Conservation (phyloP, 176 grass and related monocot species). For the Carex myosuroides region DNA sequence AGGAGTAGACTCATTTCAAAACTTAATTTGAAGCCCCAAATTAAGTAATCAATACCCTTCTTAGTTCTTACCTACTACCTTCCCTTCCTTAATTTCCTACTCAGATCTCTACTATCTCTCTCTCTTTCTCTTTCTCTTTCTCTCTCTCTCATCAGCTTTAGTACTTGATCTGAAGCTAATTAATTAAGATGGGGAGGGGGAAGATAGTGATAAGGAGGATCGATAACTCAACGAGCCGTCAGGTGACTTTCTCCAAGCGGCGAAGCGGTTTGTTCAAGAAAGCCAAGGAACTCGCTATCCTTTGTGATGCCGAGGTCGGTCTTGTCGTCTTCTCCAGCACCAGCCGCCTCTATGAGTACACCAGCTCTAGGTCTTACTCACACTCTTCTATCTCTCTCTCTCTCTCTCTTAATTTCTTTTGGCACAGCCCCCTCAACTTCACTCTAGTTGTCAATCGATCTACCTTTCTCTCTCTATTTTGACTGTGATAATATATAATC, state of each 20-base stretch:
- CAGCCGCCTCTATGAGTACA: constrained; percentile 63
- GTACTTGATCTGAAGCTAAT: not conserved
- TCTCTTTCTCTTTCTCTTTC: not conserved
- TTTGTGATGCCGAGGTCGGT: constrained; percentile 89
- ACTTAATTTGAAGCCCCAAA: constrained; percentile 10
- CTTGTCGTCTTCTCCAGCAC: constrained; percentile 90
- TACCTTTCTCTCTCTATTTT: not conserved
- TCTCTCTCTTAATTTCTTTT: not conserved
- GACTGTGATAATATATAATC: not conserved
- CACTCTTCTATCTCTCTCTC: not conserved
- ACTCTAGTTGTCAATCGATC: not conserved
- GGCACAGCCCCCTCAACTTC: not conserved
- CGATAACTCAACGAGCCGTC: constrained; percentile 83
- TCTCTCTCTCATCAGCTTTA: not conserved
- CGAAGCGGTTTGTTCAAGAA: constrained; percentile 85
- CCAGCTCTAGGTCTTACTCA: constrained; percentile 51
- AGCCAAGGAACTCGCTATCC: constrained; percentile 78
- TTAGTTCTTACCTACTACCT: not conserved
- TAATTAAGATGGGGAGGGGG: constrained; percentile 55
- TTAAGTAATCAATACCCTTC: not conserved
- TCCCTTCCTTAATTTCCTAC: constrained; percentile 8
- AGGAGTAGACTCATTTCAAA: too few species aligned
- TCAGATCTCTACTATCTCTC: constrained; percentile 4
- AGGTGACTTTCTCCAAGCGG: constrained; percentile 88
- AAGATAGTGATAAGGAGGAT: constrained; percentile 89